These are phyloP conservation scores for Cercospora sp. DNA, from an alignment of 2,329 filamentous ascomycete species.

Conservation along the genomic window DNA sequence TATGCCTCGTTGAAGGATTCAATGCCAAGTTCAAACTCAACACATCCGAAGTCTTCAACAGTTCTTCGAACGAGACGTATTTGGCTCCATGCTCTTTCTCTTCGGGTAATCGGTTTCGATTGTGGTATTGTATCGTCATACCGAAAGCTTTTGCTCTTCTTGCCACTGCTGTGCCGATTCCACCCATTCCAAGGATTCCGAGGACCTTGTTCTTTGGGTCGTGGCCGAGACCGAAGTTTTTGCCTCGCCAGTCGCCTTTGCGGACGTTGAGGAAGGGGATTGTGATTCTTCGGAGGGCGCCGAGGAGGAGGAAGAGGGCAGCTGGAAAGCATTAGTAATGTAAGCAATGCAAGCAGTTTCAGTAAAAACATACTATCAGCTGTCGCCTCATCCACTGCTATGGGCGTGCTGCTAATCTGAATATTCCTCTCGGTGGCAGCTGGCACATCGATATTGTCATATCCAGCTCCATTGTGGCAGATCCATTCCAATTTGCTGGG, in stretches of 20 bases:
- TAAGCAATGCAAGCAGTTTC: background rate
- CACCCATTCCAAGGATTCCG: constrained; percentile 62
- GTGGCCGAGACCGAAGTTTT: constrained; percentile 50
- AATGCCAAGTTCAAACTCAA: constrained; percentile 57
- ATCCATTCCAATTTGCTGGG: constrained; percentile 48
- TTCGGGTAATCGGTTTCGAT: constrained; percentile 47
- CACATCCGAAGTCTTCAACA: constrained; percentile 56
- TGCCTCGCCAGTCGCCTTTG: constrained; percentile 49
- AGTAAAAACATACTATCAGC: constrained; percentile 37
- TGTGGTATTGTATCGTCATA: constrained; percentile 61
- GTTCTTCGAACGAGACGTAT: constrained; percentile 58
- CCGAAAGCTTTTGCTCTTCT: constrained; percentile 55
- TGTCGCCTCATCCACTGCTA: constrained; percentile 54
- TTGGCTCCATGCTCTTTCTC: constrained; percentile 48
- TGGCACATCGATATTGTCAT: constrained; percentile 41
- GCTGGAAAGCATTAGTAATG: constrained; percentile 25
- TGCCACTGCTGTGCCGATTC: constrained; percentile 56
- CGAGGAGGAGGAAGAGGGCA: constrained; percentile 54
- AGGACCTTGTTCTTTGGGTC: constrained; percentile 55
- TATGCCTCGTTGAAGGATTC: constrained; percentile 52
- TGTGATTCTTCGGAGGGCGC: constrained; percentile 53
- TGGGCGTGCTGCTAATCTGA: constrained; percentile 48
- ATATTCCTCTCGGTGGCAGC: constrained; percentile 42
- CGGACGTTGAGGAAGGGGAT: constrained; percentile 50
- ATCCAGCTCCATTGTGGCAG: constrained; percentile 47